Percentiles rank a stretch among this genome's conserved stretches.
These are phyloP conservation scores for Lagenaria siceraria DNA, from an alignment of 306 rosid species.

Conservation along the genomic window DNA sequence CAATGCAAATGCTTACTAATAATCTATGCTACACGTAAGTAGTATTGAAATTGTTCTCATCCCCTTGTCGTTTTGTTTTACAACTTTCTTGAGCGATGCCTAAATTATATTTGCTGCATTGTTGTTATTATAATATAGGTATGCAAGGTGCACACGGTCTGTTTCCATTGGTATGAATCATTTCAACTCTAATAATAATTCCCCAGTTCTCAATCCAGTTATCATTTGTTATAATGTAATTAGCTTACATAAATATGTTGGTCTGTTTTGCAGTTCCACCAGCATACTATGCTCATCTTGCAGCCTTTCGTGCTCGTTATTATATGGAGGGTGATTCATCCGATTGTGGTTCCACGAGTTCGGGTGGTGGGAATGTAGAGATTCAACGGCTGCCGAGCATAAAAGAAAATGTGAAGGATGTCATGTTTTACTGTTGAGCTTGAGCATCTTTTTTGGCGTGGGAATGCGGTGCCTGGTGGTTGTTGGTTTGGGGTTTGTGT, in stretches of 20 bases:
- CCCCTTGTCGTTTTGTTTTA: not conserved
- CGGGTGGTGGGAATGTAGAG: not conserved
- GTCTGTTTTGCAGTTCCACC: constrained; percentile 30
- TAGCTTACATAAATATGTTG: not conserved
- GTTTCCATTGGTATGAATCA: constrained; percentile 29
- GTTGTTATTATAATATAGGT: constrained; percentile 15
- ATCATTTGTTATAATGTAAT: not conserved
- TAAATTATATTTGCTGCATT: not conserved
- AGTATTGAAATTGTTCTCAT: not conserved
- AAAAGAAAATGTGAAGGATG: constrained; percentile 22
- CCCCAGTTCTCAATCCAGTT: not conserved
- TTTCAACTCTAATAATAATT: not conserved
- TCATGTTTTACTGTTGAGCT: constrained; percentile 28
- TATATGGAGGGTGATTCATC: constrained; percentile 21
- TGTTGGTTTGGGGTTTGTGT: too few species aligned
- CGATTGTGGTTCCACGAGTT: constrained; percentile 7
- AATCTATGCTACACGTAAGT: constrained; percentile 38
- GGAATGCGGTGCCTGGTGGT: not conserved
- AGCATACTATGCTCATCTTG: constrained; percentile 24
- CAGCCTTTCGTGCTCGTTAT: constrained; percentile 21
- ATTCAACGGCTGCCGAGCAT: constrained; percentile 14
- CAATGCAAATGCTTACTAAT: constrained; percentile 24
- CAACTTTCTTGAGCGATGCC: not conserved
- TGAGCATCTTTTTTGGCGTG: too few species aligned
- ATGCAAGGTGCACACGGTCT: constrained; percentile 37